These are phyloP conservation scores for Ophiostoma ips DNA, from an alignment of 2,329 filamentous ascomycete genomes.

Conservation along the genomic window DNA sequence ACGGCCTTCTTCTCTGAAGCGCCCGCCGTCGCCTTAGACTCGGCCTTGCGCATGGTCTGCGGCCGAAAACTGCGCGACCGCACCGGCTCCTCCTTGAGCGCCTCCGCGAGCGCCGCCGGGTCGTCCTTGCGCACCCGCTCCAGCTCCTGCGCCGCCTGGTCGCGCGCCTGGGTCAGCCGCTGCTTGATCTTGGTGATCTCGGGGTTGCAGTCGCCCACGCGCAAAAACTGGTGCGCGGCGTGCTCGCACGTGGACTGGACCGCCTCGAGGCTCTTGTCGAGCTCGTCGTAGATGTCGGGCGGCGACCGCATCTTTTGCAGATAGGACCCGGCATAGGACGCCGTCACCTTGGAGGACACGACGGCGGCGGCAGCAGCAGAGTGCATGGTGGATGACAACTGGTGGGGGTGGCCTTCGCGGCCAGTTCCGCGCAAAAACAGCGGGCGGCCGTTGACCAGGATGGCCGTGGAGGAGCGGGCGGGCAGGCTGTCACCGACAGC, in stretches of 20 bases:
- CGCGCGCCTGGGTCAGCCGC: constrained; percentile 49
- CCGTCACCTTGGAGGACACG: no score
- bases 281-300: constrained; percentile 49
- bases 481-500: background rate
- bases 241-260: constrained; percentile 73
- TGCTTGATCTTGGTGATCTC: constrained; percentile 59
- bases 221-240: constrained; percentile 78
- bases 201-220: constrained; percentile 69
- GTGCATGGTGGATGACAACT: no score
- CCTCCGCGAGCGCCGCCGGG: constrained; percentile 34
- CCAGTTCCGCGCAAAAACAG: constrained; percentile 17
- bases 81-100: constrained; percentile 26
- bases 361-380: no score
- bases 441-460: constrained; percentile 13
- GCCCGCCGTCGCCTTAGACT: constrained; percentile 16
- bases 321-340: background rate
- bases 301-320: constrained; percentile 10
- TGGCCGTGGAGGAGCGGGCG: background rate
- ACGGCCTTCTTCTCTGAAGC: constrained; percentile 9
- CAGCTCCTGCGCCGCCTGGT: constrained; percentile 45
- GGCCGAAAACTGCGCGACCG: constrained; percentile 37
- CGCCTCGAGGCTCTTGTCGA: constrained; percentile 66
- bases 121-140: constrained; percentile 40
- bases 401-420: no score
- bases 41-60: constrained; percentile 37